Conservation (phyloP, 306 rosid species). For the Begonia peltatifolia region DNA sequence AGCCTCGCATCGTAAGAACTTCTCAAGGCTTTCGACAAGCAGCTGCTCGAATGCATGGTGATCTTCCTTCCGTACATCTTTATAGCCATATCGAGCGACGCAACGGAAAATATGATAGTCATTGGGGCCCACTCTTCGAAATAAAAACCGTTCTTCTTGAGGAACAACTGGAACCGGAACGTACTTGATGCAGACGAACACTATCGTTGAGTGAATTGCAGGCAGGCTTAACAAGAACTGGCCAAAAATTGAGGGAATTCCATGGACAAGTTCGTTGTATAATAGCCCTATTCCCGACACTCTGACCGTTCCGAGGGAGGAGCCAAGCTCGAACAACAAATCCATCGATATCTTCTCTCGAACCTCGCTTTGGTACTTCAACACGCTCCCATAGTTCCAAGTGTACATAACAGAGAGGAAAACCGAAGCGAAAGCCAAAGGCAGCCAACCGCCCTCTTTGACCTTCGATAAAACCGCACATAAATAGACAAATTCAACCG, state of each 20-base stretch:
- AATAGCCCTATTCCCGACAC: constrained; percentile 90
- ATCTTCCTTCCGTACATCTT: constrained; percentile 84
- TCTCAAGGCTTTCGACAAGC: constrained; percentile 78
- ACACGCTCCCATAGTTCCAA: constrained; percentile 95
- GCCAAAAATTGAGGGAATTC: constrained; percentile 79
- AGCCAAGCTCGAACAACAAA: constrained; percentile 73
- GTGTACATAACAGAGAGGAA: constrained; percentile 91
- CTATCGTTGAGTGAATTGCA: constrained; percentile 71
- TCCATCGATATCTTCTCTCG: constrained; percentile 74
- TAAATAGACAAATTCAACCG: constrained; percentile 70
- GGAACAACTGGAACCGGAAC: constrained; percentile 90
- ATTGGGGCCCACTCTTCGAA: constrained; percentile 82
- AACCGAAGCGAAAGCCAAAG: constrained; percentile 65
- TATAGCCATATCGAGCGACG: constrained; percentile 86
- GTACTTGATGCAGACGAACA: constrained; percentile 91
- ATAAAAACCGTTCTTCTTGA: constrained; percentile 84
- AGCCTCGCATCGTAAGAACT: constrained; percentile 79
- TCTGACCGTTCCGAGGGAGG: constrained; percentile 80
- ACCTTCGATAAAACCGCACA: constrained; percentile 68
- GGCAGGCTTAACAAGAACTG: constrained; percentile 88
- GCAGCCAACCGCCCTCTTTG: constrained; percentile 88
- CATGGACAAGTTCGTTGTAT: constrained; percentile 91
- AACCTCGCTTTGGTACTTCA: constrained; percentile 77
- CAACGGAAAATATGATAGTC: constrained; percentile 95
- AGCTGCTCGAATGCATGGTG: constrained; percentile 85